Percentiles rank a stretch among this genome's conserved stretches.
These are phyloP conservation scores for Adansonia grandidieri DNA, from an alignment of 441 rosid genomes.

Conservation along the genomic window DNA sequence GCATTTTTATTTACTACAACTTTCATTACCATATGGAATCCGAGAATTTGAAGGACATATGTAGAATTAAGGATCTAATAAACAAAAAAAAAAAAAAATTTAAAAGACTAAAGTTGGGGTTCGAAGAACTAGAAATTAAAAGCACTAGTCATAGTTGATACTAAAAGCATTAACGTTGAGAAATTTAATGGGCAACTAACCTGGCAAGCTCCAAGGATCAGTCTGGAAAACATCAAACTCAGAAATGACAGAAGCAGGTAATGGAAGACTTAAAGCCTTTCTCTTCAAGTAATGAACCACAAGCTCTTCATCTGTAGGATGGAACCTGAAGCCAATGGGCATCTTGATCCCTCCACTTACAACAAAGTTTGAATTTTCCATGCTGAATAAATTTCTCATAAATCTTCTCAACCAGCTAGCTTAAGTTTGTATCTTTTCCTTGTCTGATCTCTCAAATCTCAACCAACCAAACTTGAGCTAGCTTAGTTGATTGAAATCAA, in stretches of 20 bases:
- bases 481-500: constrained; percentile 18
- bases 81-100: background rate
- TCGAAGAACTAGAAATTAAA: background rate
- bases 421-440: background rate
- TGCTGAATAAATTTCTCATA: background rate
- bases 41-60: background rate
- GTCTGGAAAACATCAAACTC: constrained; percentile 55
- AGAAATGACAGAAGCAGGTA: constrained; percentile 55
- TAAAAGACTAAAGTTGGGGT: background rate
- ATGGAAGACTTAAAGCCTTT: constrained; percentile 43
- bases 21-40: background rate
- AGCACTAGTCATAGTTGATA: background rate
- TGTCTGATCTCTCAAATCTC: background rate
- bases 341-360: constrained; percentile 46
- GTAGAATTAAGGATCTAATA: too few relatives aligned
- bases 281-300: constrained; percentile 52
- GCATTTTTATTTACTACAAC: background rate
- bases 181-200: constrained; percentile 17
- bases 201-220: constrained; percentile 58
- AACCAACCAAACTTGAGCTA: constrained; percentile 28
- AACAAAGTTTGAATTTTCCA: constrained; percentile 31
- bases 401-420: background rate
- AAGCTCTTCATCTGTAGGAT: constrained; percentile 61
- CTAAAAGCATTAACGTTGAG: too few relatives aligned
- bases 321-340: constrained; percentile 56